Percentiles rank a stretch among this genome's conserved stretches.
Evolutionary conservation across 495 filamentous ascomycete species (phyloP).

Genomic region (Pyrenula aspistea): DNA sequence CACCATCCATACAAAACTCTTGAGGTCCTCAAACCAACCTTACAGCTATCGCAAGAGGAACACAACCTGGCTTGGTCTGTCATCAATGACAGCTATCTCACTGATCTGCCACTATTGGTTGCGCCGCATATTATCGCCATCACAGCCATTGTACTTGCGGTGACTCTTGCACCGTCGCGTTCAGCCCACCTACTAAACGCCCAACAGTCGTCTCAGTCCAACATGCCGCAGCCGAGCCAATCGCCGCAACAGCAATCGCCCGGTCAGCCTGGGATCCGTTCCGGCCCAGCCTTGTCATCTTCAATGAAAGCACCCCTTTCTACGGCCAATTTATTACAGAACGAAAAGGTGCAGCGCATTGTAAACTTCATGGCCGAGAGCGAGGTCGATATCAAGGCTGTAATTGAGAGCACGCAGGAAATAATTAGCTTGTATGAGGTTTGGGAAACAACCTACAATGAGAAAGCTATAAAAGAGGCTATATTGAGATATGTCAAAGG

Average conservation of each 20-base stretch:
- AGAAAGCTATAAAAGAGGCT: conserved; percentile 67
- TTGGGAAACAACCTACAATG: conserved; percentile 73
- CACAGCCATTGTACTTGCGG: conserved; percentile 75
- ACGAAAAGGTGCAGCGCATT: conserved; percentile 54
- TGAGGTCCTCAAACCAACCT: conserved; percentile 47
- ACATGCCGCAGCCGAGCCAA: conserved; percentile 18
- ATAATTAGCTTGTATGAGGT: conserved; percentile 90
- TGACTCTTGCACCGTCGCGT: conserved; percentile 52
- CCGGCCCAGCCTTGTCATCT: neutral
- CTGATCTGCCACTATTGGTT: conserved; percentile 79
- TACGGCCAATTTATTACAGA: neutral
- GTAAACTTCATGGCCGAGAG: conserved; percentile 84
- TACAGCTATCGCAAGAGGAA: conserved; percentile 69
- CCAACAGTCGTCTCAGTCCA: neutral
- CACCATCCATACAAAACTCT: conserved; percentile 96
- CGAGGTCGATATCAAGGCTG: conserved; percentile 79
- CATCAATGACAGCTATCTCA: conserved; percentile 94
- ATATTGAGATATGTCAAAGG: conserved; percentile 77
- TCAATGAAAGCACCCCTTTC: neutral
- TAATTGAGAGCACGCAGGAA: conserved; percentile 91
- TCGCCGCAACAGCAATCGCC: conserved; percentile 24
- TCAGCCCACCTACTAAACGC: neutral
- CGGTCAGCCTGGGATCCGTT: neutral
- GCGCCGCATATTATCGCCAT: conserved; percentile 85
- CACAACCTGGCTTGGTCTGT: conserved; percentile 66